Conservation (phyloP, 345 rosid genomes). For the Pistacia integerrima region DNA sequence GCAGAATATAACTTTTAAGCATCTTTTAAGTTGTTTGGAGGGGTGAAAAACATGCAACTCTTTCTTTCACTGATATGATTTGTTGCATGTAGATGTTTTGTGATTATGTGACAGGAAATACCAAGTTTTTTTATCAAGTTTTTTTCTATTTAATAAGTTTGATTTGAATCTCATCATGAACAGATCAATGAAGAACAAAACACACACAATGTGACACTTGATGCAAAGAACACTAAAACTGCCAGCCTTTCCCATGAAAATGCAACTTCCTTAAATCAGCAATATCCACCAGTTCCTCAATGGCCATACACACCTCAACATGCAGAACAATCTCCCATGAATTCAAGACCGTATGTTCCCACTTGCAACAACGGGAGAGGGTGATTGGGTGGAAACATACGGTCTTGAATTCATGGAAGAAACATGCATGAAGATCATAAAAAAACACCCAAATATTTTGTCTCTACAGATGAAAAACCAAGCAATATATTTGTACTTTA, state of each 20-base stretch:
- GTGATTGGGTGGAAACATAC: no score
- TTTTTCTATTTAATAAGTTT: slow-evolving; percentile 4
- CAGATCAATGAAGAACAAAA: slow-evolving; percentile 34
- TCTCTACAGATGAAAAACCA: no score
- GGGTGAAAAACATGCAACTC: background rate
- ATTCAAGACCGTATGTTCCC: slow-evolving; percentile 23
- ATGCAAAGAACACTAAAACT: slow-evolving; percentile 22
- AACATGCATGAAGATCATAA: no score
- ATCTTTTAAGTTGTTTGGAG: background rate
- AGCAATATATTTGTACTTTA: no score
- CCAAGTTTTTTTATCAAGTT: background rate
- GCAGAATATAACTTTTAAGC: no score
- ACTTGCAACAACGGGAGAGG: background rate
- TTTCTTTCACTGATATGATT: background rate
- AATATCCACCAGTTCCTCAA: slow-evolving; percentile 26
- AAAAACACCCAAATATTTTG: no score
- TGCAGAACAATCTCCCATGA: slow-evolving; percentile 23
- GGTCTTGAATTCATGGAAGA: no score
- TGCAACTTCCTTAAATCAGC: slow-evolving; percentile 23
- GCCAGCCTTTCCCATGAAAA: slow-evolving; percentile 22
- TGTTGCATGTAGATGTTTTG: no score
- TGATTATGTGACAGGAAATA: background rate
- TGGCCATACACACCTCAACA: slow-evolving; percentile 25
- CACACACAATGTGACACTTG: slow-evolving; percentile 9
- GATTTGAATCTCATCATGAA: slow-evolving; percentile 14